phyloP scores from a whole-genome alignment of 495 filamentous ascomycete genomes.

The Trichoderma reesei region DNA sequence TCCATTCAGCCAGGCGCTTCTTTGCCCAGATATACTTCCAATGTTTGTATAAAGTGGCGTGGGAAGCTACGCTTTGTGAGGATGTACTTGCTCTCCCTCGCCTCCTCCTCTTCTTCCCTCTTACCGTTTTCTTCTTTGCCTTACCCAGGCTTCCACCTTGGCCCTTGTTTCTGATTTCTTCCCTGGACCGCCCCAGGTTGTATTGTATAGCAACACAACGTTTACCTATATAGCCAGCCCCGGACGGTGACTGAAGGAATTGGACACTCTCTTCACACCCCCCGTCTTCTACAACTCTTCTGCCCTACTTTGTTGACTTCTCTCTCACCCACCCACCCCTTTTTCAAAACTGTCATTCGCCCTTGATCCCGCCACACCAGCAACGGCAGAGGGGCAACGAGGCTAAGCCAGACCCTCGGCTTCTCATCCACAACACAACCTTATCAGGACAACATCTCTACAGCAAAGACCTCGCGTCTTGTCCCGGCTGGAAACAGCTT shows the following conservation, averaged over 20 bases:
- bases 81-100: not conserved
- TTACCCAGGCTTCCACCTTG: not conserved
- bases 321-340: not conserved
- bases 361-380: not conserved
- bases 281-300: not conserved
- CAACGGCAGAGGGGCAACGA: not conserved
- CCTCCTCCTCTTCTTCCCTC: not conserved
- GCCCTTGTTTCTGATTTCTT: not conserved
- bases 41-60: not conserved
- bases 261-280: not conserved
- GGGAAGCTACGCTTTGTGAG: not conserved
- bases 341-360: not conserved
- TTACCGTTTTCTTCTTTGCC: not conserved
- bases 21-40: too few species aligned
- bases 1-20: not conserved
- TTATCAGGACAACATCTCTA: not conserved
- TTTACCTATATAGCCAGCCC: not conserved
- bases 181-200: not conserved
- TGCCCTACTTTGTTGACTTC: not conserved
- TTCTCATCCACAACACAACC: not conserved
- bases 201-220: not conserved
- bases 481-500: constrained; percentile 4
- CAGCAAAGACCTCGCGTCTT: not conserved
- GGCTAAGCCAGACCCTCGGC: not conserved
- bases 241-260: not conserved